A percentile compares a stretch with the other conserved stretches of the same genome.
Evolutionary conservation across 495 filamentous ascomycete species (phyloP).

Genomic region (Glarea lozoyensis): DNA sequence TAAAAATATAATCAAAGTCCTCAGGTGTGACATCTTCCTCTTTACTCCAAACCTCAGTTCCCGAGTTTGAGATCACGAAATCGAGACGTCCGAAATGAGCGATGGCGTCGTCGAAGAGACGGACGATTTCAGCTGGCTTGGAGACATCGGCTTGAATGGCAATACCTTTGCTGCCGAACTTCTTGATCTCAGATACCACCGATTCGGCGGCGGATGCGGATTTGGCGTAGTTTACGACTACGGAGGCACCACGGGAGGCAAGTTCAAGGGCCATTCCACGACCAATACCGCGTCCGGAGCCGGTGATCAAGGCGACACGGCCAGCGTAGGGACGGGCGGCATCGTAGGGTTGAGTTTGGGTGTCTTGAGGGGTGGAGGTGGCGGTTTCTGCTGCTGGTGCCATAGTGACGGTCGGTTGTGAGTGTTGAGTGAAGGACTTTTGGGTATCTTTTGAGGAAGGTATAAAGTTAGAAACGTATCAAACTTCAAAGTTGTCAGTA

Average conservation of each 20-base stretch:
- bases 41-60: constrained; percentile 54
- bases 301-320: constrained; percentile 69
- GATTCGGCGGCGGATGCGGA: constrained; percentile 52
- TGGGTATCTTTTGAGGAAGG: no score
- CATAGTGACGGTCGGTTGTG: neutral
- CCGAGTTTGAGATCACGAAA: constrained; percentile 66
- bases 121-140: constrained; percentile 51
- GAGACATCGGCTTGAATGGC: constrained; percentile 72
- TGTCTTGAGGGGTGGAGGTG: neutral
- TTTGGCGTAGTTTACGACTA: constrained; percentile 72
- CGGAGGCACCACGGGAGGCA: constrained; percentile 58
- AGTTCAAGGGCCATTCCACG: constrained; percentile 69
- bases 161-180: constrained; percentile 45
- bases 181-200: constrained; percentile 51
- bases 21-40: constrained; percentile 63
- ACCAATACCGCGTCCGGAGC: constrained; percentile 65
- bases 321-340: constrained; percentile 33
- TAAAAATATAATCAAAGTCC: constrained; percentile 69
- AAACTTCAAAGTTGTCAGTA: no score
- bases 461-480: no score
- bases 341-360: no score
- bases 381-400: neutral
- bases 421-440: no score
- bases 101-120: constrained; percentile 56
- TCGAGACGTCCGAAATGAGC: constrained; percentile 59